A percentile compares a stretch with the other conserved stretches of the same genome.
Evolutionary conservation across 164 flowering plant genomes (phyloP).

Genomic region (Sextonia rubra): DNA sequence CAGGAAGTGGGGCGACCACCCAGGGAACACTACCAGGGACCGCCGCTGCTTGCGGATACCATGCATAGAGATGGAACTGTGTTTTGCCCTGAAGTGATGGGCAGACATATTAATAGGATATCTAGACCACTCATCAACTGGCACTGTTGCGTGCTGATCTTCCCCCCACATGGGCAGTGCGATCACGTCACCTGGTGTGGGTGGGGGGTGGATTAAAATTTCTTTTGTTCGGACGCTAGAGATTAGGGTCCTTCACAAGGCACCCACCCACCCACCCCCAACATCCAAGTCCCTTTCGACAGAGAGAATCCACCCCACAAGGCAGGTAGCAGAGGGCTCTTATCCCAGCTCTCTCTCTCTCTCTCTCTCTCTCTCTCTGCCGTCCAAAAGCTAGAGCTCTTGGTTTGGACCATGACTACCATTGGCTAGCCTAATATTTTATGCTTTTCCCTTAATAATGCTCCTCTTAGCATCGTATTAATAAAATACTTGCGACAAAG

Average conservation of each 20-base stretch:
- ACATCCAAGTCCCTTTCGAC: not conserved
- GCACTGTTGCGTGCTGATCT: too few species aligned
- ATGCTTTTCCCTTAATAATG: not conserved
- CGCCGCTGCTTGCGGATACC: too few species aligned
- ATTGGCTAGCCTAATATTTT: not conserved
- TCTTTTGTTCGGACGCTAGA: not conserved
- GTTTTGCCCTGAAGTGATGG: too few species aligned
- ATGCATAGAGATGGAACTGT: too few species aligned
- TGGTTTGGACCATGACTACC: not conserved
- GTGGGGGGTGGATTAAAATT: too few species aligned
- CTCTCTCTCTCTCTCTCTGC: not conserved
- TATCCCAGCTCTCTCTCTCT: not conserved
- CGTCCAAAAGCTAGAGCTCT: not conserved
- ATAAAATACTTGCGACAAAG: not conserved
- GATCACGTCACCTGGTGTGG: too few species aligned
- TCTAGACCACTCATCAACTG: too few species aligned
- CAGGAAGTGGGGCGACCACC: too few species aligned
- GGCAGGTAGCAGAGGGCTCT: not conserved
- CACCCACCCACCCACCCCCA: not conserved
- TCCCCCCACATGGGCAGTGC: too few species aligned
- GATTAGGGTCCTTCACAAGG: not conserved
- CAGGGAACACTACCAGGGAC: too few species aligned
- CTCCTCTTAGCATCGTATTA: constrained; percentile 1
- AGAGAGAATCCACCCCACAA: not conserved
- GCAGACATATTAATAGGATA: too few species aligned